Evolutionary conservation across 164 flowering plant species (phyloP).

Genomic region (Buxus sempervirens): DNA sequence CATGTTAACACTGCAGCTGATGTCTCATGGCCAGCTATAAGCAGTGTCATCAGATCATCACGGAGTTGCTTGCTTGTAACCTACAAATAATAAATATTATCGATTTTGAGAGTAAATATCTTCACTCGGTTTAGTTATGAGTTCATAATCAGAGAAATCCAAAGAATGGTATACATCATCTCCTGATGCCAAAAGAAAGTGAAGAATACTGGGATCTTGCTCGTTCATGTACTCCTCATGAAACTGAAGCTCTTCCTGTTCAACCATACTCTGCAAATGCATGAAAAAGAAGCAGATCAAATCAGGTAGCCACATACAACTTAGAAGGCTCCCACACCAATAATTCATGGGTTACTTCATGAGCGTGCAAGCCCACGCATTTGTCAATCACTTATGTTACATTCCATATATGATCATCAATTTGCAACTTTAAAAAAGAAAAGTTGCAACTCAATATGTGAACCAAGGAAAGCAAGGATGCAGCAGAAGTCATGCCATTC

Average conservation of each 20-base stretch:
- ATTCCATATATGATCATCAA: background rate
- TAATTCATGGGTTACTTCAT: background rate
- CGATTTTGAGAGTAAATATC: background rate
- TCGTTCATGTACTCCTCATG: conserved; percentile 95
- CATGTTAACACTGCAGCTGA: conserved; percentile 96
- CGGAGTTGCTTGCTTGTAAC: conserved; percentile 98
- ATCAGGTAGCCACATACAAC: background rate
- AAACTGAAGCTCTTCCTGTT: conserved; percentile 88
- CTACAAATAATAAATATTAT: conserved; percentile 33
- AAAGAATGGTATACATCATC: conserved; percentile 64
- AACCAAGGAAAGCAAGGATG: too few species aligned
- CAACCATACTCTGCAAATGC: conserved; percentile 78
- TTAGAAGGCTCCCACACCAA: too few species aligned
- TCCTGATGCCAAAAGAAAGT: conserved; percentile 94
- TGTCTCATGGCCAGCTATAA: conserved; percentile 98
- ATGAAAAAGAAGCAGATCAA: conserved; percentile 3
- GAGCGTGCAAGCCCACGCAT: background rate
- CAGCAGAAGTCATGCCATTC: too few species aligned
- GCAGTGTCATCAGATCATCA: conserved; percentile 97
- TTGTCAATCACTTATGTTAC: background rate
- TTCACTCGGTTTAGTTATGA: background rate
- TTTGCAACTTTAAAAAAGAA: too few species aligned
- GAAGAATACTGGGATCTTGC: conserved; percentile 95
- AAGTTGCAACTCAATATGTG: too few species aligned
- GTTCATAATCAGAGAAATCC: background rate